phyloP scores from a whole-genome alignment of 164 flowering plant species.

The Magnolia changhungtana region DNA sequence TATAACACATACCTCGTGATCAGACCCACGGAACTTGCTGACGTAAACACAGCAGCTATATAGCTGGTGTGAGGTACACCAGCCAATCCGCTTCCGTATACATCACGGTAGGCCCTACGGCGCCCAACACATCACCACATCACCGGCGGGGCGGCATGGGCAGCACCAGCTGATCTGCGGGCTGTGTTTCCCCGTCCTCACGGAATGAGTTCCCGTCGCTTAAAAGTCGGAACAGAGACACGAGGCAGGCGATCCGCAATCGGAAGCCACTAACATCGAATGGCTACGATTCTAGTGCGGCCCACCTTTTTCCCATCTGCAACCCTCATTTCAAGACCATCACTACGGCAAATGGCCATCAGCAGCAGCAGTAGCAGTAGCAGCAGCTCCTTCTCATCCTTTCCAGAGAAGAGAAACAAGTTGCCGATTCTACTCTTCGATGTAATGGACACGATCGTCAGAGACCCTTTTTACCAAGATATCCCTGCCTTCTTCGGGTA shows the following conservation, averaged over 20 bases:
- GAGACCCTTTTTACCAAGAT: slow-evolving; percentile 88
- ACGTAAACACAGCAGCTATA: too few species aligned
- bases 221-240: background rate
- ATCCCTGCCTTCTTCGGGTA: slow-evolving; percentile 90
- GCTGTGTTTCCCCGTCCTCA: too few species aligned
- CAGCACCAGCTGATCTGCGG: too few species aligned
- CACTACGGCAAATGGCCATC: background rate
- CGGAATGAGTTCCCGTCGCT: background rate
- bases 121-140: too few species aligned
- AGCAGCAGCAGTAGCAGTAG: background rate
- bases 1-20: too few species aligned
- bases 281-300: slow-evolving; percentile 6
- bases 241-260: background rate
- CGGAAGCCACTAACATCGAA: background rate
- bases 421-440: slow-evolving; percentile 86
- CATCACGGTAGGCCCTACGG: too few species aligned
- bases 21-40: too few species aligned
- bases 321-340: background rate
- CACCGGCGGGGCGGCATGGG: too few species aligned
- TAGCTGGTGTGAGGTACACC: too few species aligned
- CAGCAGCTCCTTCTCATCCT: slow-evolving; percentile 1
- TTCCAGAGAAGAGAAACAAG: slow-evolving; percentile 38
- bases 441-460: slow-evolving; percentile 87
- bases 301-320: background rate
- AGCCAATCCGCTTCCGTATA: too few species aligned